These are phyloP conservation scores for Blumeria graminis DNA, from an alignment of 2,329 filamentous ascomycete species.

Conservation along the genomic window DNA sequence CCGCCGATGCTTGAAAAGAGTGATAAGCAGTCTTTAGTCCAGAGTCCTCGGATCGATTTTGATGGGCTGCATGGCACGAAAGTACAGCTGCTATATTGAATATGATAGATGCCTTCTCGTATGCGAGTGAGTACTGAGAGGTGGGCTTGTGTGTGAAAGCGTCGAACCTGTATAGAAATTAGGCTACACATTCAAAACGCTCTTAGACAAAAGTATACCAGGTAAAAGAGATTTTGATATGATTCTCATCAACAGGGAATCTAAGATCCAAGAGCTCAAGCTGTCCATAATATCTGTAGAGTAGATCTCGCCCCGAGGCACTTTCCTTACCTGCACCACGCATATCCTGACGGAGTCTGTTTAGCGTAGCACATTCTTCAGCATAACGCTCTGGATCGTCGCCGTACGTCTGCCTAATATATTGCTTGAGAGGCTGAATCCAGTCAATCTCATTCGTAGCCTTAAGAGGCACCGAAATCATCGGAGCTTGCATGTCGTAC, in stretches of 20 bases:
- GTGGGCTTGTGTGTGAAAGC: conserved; percentile 99
- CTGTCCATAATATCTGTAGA: conserved; percentile 96
- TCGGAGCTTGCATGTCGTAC: conserved; percentile 51
- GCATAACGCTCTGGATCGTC: conserved; percentile 91
- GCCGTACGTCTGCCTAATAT: conserved; percentile 83
- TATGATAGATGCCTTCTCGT: conserved; percentile 96
- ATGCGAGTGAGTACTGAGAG: conserved; percentile 84
- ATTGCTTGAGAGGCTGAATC: conserved; percentile 72
- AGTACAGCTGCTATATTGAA: conserved; percentile 98
- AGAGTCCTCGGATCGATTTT: conserved; percentile 75
- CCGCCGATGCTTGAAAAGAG: conserved; percentile 90
- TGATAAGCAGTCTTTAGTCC: conserved; percentile 94
- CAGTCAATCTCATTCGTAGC: conserved; percentile 96
- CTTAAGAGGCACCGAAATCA: conserved; percentile 87
- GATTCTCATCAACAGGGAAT: conserved; percentile 94
- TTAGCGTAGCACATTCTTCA: conserved; percentile 85
- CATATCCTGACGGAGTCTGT: conserved; percentile 93
- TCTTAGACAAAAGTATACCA: conserved; percentile 32
- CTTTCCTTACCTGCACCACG: conserved; percentile 91
- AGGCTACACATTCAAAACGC: conserved; percentile 1
- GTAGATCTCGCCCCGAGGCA: conserved; percentile 70
- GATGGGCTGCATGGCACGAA: conserved; percentile 81
- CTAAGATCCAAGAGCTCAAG: conserved; percentile 80
- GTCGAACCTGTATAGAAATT: conserved; percentile 48
- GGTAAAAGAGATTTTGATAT: conserved; percentile 97